Percentiles rank a stretch among this genome's conserved stretches.
Evolutionary conservation across 2,329 filamentous ascomycete species (phyloP).

Genomic region (Trichocomaceae sp.): DNA sequence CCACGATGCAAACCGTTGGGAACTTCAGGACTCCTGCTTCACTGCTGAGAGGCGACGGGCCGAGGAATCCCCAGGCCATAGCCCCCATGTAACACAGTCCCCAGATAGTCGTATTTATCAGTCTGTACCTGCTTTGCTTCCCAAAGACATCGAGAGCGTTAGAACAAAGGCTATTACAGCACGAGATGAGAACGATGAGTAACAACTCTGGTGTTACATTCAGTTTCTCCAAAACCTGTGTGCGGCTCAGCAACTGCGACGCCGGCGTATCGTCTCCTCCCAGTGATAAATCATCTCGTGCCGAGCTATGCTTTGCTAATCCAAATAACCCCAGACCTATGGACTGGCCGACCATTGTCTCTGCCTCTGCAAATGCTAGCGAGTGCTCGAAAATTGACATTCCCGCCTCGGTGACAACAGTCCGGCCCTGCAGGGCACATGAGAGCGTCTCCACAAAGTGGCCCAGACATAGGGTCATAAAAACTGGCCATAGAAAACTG

Average conservation of each 20-base stretch:
- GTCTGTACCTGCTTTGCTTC: slow-evolving; percentile 69
- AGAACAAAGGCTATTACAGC: slow-evolving; percentile 80
- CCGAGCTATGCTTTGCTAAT: slow-evolving; percentile 36
- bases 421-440: slow-evolving; percentile 78
- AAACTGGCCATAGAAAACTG: slow-evolving; percentile 53
- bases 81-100: slow-evolving; percentile 82
- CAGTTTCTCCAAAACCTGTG: slow-evolving; percentile 65
- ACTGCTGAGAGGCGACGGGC: slow-evolving; percentile 37
- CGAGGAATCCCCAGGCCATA: slow-evolving; percentile 67
- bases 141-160: slow-evolving; percentile 75
- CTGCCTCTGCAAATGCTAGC: slow-evolving; percentile 89
- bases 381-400: slow-evolving; percentile 98
- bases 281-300: slow-evolving; percentile 42
- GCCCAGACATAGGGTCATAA: slow-evolving; percentile 54
- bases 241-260: slow-evolving; percentile 33
- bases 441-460: slow-evolving; percentile 85
- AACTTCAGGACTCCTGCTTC: slow-evolving; percentile 67
- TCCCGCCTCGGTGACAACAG: slow-evolving; percentile 75
- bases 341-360: slow-evolving; percentile 75
- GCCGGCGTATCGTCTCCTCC: slow-evolving; percentile 27
- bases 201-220: slow-evolving; percentile 89
- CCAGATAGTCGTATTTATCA: slow-evolving; percentile 84
- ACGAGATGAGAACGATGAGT: slow-evolving; percentile 77
- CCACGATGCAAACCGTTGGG: slow-evolving; percentile 89
- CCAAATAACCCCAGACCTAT: slow-evolving; percentile 64